Conservation (phyloP, 441 rosid genomes). For the Corymbia citriodora region DNA sequence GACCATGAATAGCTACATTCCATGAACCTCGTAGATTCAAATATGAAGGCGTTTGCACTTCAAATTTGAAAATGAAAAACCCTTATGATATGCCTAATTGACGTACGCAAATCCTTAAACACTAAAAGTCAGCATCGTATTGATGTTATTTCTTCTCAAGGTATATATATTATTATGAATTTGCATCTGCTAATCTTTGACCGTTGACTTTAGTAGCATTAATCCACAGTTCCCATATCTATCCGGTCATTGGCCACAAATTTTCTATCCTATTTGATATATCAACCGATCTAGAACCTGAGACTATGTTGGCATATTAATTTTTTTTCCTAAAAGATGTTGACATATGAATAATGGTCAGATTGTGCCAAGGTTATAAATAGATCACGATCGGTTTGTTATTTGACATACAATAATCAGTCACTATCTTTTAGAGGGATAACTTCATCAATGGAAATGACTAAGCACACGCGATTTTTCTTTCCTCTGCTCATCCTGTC, state of each 20-base stretch:
- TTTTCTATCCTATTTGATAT: neutral
- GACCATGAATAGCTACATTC: neutral
- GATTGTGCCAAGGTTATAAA: neutral
- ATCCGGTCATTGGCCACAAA: neutral
- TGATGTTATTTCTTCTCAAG: neutral
- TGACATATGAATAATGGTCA: neutral
- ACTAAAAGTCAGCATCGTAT: neutral
- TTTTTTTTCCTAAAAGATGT: too few species aligned
- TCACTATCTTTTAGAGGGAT: neutral
- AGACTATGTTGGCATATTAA: fast-evolving
- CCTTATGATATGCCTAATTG: neutral
- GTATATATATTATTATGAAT: neutral
- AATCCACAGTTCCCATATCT: neutral
- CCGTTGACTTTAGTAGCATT: neutral
- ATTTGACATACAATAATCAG: neutral
- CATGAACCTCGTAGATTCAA: neutral
- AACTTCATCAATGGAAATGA: neutral
- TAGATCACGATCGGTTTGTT: neutral
- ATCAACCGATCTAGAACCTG: neutral
- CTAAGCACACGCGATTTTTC: neutral
- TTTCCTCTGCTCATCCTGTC: neutral
- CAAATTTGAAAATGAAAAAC: neutral
- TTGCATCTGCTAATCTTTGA: neutral
- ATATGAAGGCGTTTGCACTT: neutral
- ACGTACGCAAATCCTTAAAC: neutral